Conservation (phyloP, 2,329 filamentous ascomycete species). For the Talaromyces piceae region DNA sequence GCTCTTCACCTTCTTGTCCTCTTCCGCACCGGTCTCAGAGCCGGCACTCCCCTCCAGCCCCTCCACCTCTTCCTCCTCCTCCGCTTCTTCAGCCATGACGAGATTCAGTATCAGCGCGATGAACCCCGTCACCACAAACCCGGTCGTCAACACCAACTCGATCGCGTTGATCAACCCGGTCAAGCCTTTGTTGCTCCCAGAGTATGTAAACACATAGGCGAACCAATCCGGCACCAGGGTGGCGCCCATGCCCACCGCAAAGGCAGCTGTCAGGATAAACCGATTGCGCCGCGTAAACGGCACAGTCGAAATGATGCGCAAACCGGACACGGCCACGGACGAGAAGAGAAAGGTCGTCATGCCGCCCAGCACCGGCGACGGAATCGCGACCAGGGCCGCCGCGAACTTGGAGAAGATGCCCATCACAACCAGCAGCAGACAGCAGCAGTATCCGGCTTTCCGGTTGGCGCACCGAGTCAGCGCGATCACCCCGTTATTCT, state of each 20-base stretch:
- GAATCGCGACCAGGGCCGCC: slow-evolving; percentile 60
- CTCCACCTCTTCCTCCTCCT: slow-evolving; percentile 45
- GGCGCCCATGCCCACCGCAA: slow-evolving; percentile 53
- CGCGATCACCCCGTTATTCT: slow-evolving; percentile 63
- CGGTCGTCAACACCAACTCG: slow-evolving; percentile 61
- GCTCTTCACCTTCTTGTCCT: not conserved
- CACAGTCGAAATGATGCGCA: slow-evolving; percentile 57
- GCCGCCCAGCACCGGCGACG: slow-evolving; percentile 40
- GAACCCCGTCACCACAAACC: slow-evolving; percentile 58
- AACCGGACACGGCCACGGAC: slow-evolving; percentile 58
- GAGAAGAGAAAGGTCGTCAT: slow-evolving; percentile 60
- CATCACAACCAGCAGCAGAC: slow-evolving; percentile 61
- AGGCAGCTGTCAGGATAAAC: slow-evolving; percentile 57
- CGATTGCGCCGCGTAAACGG: slow-evolving; percentile 59
- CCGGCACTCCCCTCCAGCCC: no score
- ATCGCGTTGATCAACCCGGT: slow-evolving; percentile 49
- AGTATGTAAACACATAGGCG: slow-evolving; percentile 39
- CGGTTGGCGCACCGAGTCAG: slow-evolving; percentile 62
- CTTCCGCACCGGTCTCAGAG: not conserved
- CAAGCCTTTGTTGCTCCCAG: slow-evolving; percentile 58
- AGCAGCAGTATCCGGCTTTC: slow-evolving; percentile 59
- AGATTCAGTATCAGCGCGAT: slow-evolving; percentile 68
- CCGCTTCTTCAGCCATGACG: slow-evolving; percentile 64
- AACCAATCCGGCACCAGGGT: slow-evolving; percentile 44
- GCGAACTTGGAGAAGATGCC: slow-evolving; percentile 65